phyloP scores from a whole-genome alignment of 345 rosid species.

The Eucalyptus decipiens region DNA sequence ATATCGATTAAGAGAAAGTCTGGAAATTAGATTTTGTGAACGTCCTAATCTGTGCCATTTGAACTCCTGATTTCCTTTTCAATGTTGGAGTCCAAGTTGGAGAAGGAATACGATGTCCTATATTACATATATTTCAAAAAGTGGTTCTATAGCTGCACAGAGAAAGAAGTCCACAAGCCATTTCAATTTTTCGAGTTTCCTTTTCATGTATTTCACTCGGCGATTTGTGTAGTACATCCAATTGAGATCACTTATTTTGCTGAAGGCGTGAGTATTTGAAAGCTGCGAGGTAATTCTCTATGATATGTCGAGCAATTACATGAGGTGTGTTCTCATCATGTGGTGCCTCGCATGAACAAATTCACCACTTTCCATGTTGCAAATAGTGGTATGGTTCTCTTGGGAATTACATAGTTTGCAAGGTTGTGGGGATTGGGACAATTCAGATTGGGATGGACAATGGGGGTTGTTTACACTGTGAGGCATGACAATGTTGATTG shows the following conservation, averaged over 20 bases:
- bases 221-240: neutral
- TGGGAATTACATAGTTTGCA: neutral
- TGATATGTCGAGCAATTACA: neutral
- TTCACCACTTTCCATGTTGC: neutral
- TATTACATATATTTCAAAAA: neutral
- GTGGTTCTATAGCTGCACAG: neutral
- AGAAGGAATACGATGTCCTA: neutral
- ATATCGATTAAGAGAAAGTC: neutral
- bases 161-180: neutral
- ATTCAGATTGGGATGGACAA: neutral
- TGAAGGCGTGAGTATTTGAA: neutral
- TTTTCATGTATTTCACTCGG: neutral
- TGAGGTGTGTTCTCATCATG: neutral
- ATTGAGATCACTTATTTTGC: too few species aligned
- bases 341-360: neutral
- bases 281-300: neutral
- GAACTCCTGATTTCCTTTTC: neutral
- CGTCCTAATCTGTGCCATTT: neutral
- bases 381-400: neutral
- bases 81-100: neutral
- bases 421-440: neutral
- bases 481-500: neutral
- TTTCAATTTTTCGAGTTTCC: neutral
- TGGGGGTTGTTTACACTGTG: neutral
- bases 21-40: neutral